Evolutionary conservation across 2,329 filamentous ascomycete species (phyloP).

Genomic region (Diplocarpon mali): DNA sequence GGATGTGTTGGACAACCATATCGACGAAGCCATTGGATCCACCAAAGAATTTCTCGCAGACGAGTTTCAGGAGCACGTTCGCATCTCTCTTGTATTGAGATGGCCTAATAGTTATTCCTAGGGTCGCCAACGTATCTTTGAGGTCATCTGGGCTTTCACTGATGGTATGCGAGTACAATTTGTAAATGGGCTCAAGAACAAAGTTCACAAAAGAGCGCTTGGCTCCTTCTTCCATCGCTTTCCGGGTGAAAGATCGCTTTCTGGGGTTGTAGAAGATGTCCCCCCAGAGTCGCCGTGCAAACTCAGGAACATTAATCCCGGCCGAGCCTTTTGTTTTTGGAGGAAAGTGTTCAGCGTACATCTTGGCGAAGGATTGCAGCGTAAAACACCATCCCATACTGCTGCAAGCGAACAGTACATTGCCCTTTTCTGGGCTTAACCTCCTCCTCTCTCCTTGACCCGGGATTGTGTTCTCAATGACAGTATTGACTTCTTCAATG

Average conservation of each 20-base stretch:
- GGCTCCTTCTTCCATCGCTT: constrained; percentile 67
- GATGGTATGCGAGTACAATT: constrained; percentile 89
- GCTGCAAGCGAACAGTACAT: constrained; percentile 92
- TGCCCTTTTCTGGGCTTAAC: constrained; percentile 90
- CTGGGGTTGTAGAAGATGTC: constrained; percentile 92
- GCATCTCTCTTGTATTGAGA: constrained; percentile 87
- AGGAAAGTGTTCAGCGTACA: constrained; percentile 82
- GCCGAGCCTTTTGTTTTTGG: constrained; percentile 28
- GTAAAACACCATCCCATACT: constrained; percentile 97
- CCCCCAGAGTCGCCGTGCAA: constrained; percentile 81
- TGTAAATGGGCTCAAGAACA: constrained; percentile 93
- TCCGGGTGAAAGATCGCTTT: constrained; percentile 85
- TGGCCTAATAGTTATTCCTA: constrained; percentile 83
- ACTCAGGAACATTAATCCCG: constrained; percentile 70
- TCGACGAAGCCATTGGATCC: constrained; percentile 84
- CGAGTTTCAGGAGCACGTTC: constrained; percentile 74
- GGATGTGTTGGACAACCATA: constrained; percentile 84
- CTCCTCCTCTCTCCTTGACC: constrained; percentile 68
- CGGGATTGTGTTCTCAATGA: constrained; percentile 81
- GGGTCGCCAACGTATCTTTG: constrained; percentile 61
- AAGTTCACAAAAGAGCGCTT: constrained; percentile 90
- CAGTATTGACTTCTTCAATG: constrained; percentile 94
- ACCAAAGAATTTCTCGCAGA: constrained; percentile 94
- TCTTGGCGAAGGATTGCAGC: constrained; percentile 83
- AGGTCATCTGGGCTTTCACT: constrained; percentile 81